Conservation (phyloP, 1,284 basidiomycete genomes). For the Ustilago sp. region DNA sequence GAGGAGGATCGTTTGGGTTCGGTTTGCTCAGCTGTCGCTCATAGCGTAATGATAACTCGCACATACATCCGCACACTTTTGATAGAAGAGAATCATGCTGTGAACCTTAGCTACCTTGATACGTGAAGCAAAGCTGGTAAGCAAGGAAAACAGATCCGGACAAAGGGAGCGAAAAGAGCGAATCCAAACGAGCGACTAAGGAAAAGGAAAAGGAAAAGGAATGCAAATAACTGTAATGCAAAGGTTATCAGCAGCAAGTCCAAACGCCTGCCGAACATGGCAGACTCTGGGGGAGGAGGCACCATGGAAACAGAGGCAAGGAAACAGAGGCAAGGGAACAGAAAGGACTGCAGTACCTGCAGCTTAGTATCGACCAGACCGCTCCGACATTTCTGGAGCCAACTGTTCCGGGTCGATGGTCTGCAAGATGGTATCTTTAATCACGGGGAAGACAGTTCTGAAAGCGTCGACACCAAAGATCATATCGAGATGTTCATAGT, state of each 20-base stretch:
- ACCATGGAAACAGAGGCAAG: background rate
- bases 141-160: background rate
- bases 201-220: background rate
- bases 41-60: background rate
- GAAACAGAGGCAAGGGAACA: background rate
- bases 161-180: background rate
- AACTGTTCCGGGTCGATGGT: slow-evolving; percentile 57
- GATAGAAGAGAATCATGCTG: no score
- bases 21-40: background rate
- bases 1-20: background rate
- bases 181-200: background rate
- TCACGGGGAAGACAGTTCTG: slow-evolving; percentile 64
- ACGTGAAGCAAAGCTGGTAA: background rate
- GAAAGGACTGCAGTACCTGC: slow-evolving; percentile 13
- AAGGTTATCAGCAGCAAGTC: background rate
- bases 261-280: background rate
- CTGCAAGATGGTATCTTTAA: slow-evolving; percentile 66
- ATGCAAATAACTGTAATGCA: background rate
- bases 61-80: background rate
- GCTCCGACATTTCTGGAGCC: slow-evolving; percentile 43
- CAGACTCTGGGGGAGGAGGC: background rate
- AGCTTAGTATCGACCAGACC: slow-evolving; percentile 22
- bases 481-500: slow-evolving; percentile 68
- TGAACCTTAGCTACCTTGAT: no score
- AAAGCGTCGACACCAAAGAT: slow-evolving; percentile 66